Evolutionary conservation across 192 early-diverging fungal genomes (phyloP).

Genomic region (Podila horticola): DNA sequence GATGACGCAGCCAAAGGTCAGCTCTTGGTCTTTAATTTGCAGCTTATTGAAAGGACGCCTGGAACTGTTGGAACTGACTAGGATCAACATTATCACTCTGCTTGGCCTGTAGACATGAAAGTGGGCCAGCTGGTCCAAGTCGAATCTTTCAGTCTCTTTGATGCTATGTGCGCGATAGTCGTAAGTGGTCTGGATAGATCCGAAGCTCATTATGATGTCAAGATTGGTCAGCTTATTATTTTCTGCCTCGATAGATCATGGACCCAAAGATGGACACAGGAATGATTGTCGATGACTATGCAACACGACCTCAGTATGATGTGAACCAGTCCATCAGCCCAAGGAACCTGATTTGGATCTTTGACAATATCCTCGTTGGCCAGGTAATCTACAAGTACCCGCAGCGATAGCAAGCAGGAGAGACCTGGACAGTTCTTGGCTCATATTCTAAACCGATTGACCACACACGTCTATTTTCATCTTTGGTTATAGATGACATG

Average conservation of each 20-base stretch:
- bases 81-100: not conserved
- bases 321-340: constrained; percentile 41
- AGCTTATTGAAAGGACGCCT: not conserved
- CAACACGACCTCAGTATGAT: constrained; percentile 45
- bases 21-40: not conserved
- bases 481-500: constrained; percentile 60
- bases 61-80: too few species aligned
- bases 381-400: constrained; percentile 44
- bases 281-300: constrained; percentile 59
- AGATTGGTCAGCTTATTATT: not conserved
- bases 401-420: too few species aligned
- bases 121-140: constrained; percentile 67
- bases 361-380: constrained; percentile 62
- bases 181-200: constrained; percentile 8
- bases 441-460: not conserved
- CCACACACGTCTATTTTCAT: not conserved
- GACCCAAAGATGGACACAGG: constrained; percentile 73
- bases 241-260: constrained; percentile 55
- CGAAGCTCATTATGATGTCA: not conserved
- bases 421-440: too few species aligned
- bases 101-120: constrained; percentile 53
- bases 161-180: constrained; percentile 73
- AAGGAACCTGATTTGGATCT: constrained; percentile 58
- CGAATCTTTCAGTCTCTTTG: constrained; percentile 64
- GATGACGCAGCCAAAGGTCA: constrained; percentile 56